Evolutionary conservation across 2,329 filamentous ascomycete genomes (phyloP).

Genomic region (Pyrenophora seminiperda): DNA sequence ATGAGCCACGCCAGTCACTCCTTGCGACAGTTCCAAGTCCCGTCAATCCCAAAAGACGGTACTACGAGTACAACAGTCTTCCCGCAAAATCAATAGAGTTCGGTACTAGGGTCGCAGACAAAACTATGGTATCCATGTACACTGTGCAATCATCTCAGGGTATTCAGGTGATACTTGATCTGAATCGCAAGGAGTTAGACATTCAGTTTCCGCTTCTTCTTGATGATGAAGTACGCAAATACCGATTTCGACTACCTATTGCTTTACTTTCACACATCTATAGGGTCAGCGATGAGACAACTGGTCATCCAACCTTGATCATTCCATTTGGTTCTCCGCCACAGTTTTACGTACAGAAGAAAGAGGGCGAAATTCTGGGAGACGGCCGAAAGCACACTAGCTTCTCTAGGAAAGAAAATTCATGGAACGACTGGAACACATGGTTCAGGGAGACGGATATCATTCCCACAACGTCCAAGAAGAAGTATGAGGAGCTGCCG

Average conservation of each 20-base stretch:
- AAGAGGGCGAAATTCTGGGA: slow-evolving; percentile 16
- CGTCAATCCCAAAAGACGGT: slow-evolving; percentile 24
- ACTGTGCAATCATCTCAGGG: slow-evolving; percentile 41
- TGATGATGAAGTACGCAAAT: slow-evolving; percentile 27
- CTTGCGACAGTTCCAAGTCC: slow-evolving; percentile 28
- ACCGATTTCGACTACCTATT: slow-evolving; percentile 54
- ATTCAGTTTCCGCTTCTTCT: slow-evolving; percentile 52
- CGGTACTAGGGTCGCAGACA: slow-evolving; percentile 62
- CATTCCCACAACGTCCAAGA: slow-evolving; percentile 48
- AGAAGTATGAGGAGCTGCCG: slow-evolving; percentile 26
- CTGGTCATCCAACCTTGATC: slow-evolving; percentile 24
- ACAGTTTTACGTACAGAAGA: slow-evolving; percentile 50
- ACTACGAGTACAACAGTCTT: slow-evolving; percentile 35
- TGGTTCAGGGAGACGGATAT: slow-evolving; percentile 71
- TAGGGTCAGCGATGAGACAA: slow-evolving; percentile 19
- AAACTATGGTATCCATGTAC: slow-evolving; percentile 65
- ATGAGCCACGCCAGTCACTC: slow-evolving; percentile 5
- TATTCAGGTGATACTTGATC: slow-evolving; percentile 50
- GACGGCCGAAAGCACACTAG: slow-evolving; percentile 13
- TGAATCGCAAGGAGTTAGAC: slow-evolving; percentile 52
- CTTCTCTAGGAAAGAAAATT: slow-evolving; percentile 30
- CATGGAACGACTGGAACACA: slow-evolving; percentile 62
- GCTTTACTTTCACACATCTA: slow-evolving; percentile 52
- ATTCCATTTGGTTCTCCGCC: slow-evolving; percentile 50
- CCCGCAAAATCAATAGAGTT: slow-evolving; percentile 61